A percentile compares a stretch with the other conserved stretches of the same genome.
phyloP scores from a whole-genome alignment of 2,329 filamentous ascomycete species.

The Fusarium nisikadoi region DNA sequence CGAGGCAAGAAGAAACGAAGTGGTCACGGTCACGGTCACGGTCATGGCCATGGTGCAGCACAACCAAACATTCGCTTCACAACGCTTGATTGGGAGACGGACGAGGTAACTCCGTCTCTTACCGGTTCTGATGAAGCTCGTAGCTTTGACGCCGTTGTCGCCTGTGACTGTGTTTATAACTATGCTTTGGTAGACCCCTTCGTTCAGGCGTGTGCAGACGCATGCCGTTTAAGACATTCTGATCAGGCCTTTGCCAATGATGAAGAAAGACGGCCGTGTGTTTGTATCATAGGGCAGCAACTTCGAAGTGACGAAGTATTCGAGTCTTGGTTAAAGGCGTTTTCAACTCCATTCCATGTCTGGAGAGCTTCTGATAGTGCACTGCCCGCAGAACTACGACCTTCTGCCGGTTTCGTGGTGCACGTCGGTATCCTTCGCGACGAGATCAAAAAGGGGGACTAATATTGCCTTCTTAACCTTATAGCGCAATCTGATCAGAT shows the following conservation, averaged over 20 bases:
- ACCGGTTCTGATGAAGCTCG: slow-evolving; percentile 48
- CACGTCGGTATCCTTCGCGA: slow-evolving; percentile 76
- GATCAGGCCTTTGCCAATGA: slow-evolving; percentile 23
- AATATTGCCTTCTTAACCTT: not conserved
- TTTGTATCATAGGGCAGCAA: slow-evolving; percentile 90
- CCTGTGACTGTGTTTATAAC: slow-evolving; percentile 97
- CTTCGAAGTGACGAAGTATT: slow-evolving; percentile 87
- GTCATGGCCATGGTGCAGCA: slow-evolving; percentile 18
- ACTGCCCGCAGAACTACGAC: slow-evolving; percentile 67
- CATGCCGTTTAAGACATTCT: slow-evolving; percentile 68
- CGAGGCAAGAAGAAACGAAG: slow-evolving; percentile 34
- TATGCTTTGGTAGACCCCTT: slow-evolving; percentile 84
- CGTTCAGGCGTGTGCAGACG: slow-evolving; percentile 81
- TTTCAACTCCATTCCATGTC: slow-evolving; percentile 72
- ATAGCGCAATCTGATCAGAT: not conserved
- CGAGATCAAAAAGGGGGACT: slow-evolving; percentile 1
- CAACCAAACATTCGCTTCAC: slow-evolving; percentile 63
- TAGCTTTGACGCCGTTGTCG: slow-evolving; percentile 78
- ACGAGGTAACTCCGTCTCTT: slow-evolving; percentile 60
- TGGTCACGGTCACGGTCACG: not conserved
- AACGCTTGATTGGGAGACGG: slow-evolving; percentile 85
- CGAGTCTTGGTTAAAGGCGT: slow-evolving; percentile 79
- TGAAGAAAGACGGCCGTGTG: slow-evolving; percentile 58
- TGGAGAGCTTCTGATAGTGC: slow-evolving; percentile 79
- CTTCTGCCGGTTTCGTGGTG: slow-evolving; percentile 80